phyloP scores from a whole-genome alignment of 2,329 filamentous ascomycete species.

The Colletotrichum tofieldiae region DNA sequence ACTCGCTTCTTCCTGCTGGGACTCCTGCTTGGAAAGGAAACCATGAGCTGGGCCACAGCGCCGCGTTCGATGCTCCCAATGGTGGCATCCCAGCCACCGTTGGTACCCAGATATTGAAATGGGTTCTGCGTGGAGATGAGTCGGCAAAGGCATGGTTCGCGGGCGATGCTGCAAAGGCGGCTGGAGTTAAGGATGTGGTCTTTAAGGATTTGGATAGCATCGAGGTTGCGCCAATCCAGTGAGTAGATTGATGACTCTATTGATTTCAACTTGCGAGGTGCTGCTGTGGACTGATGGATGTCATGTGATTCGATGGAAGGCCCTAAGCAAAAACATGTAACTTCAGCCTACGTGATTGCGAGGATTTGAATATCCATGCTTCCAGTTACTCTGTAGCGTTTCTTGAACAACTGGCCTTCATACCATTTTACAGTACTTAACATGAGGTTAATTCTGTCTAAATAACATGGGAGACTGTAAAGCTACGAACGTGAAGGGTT shows the following conservation, averaged over 20 bases:
- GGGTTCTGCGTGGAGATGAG: constrained; percentile 29
- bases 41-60: constrained; percentile 27
- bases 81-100: constrained; percentile 19
- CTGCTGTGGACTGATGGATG: too few relatives aligned
- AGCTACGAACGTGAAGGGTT: too few relatives aligned
- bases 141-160: constrained; percentile 22
- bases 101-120: constrained; percentile 16
- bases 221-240: constrained; percentile 21
- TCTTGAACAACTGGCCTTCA: too few relatives aligned
- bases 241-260: background rate
- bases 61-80: constrained; percentile 23
- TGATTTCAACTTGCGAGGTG: too few relatives aligned
- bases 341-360: too few relatives aligned
- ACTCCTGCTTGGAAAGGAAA: constrained; percentile 34
- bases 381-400: too few relatives aligned
- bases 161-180: background rate
- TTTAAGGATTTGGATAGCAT: constrained; percentile 22
- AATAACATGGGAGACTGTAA: too few relatives aligned
- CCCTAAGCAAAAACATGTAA: too few relatives aligned
- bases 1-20: background rate
- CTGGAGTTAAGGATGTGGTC: background rate
- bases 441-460: too few relatives aligned
- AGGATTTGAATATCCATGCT: too few relatives aligned
- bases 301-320: too few relatives aligned
- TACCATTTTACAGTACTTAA: too few relatives aligned